phyloP scores from a whole-genome alignment of 1,284 basidiomycete species.

The Apiotrichum akiyoshidainum region DNA sequence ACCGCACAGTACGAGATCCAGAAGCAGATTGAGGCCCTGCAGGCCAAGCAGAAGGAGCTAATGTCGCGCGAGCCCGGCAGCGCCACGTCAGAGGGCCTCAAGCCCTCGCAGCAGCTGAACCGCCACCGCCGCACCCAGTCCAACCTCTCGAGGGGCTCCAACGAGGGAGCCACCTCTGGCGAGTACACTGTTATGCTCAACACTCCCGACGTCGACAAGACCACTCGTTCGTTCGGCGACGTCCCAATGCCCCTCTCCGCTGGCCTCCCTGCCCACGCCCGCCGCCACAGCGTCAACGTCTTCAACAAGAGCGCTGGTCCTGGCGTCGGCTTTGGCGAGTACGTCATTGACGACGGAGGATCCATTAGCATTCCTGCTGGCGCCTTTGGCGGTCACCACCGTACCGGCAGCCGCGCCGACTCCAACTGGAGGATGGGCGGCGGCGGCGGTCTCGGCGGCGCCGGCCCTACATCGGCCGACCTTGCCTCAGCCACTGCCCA shows the following conservation, averaged over 20 bases:
- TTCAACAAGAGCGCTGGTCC: slow-evolving; percentile 40
- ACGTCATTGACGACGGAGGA: slow-evolving; percentile 39
- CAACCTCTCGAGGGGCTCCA: slow-evolving; percentile 50
- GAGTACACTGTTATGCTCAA: slow-evolving; percentile 2
- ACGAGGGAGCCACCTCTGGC: background rate
- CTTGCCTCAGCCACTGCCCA: slow-evolving; percentile 88
- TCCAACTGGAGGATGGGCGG: slow-evolving; percentile 78
- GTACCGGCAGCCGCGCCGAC: slow-evolving; percentile 55
- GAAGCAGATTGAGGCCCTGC: slow-evolving; percentile 82
- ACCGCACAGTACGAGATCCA: slow-evolving; percentile 73
- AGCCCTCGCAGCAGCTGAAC: slow-evolving; percentile 55
- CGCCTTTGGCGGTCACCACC: slow-evolving; percentile 59
- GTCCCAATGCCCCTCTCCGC: slow-evolving; percentile 25
- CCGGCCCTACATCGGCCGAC: slow-evolving; percentile 59
- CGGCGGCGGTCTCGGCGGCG: slow-evolving; percentile 63
- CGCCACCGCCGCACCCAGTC: slow-evolving; percentile 87
- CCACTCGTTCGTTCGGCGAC: slow-evolving; percentile 25
- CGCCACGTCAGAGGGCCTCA: slow-evolving; percentile 54
- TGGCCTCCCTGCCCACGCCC: slow-evolving; percentile 68
- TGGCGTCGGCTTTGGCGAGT: slow-evolving; percentile 37
- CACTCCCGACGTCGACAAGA: slow-evolving; percentile 37
- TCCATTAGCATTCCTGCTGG: slow-evolving; percentile 32
- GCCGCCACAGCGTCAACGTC: slow-evolving; percentile 92
- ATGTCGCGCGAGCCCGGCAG: slow-evolving; percentile 76
- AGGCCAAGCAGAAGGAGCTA: slow-evolving; percentile 81